phyloP scores from a whole-genome alignment of 2,329 filamentous ascomycete species.

The Mycosphaerella sp. region DNA sequence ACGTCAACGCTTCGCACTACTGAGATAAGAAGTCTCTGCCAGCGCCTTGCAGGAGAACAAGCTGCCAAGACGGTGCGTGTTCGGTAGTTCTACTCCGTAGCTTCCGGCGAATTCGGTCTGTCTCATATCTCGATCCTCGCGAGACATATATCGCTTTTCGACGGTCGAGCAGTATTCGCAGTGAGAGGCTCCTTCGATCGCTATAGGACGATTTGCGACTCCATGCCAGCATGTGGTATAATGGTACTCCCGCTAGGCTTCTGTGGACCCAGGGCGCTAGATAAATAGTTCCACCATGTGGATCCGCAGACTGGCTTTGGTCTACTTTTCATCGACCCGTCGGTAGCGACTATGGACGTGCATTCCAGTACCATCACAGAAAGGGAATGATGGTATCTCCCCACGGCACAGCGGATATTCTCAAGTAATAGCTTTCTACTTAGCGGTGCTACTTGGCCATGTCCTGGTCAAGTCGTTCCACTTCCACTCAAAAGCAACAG shows the following conservation, averaged over 20 bases:
- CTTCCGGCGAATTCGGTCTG: neutral
- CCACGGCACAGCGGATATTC: constrained; percentile 8
- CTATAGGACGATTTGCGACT: neutral
- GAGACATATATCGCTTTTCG: neutral
- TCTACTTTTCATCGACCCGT: constrained; percentile 1
- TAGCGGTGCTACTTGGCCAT: neutral
- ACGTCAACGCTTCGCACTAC: neutral
- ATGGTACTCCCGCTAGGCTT: neutral
- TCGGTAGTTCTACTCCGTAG: neutral
- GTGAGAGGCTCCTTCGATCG: neutral
- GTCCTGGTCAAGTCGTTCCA: neutral
- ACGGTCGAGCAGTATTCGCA: neutral
- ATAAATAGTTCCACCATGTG: constrained; percentile 1
- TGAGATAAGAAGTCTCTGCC: neutral
- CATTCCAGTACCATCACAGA: constrained; percentile 4
- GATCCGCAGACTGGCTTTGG: neutral
- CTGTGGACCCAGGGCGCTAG: neutral
- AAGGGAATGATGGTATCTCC: constrained; percentile 4
- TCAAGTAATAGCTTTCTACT: constrained; percentile 6
- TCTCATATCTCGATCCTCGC: neutral
- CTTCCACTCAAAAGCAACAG: neutral
- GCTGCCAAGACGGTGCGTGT: neutral
- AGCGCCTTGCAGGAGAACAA: neutral
- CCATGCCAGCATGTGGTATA: neutral
- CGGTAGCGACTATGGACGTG: constrained; percentile 7